Evolutionary conservation across 1,139 yeast genomes (phyloP).

Genomic region (Hemisphaericaspora lyxosophila): DNA sequence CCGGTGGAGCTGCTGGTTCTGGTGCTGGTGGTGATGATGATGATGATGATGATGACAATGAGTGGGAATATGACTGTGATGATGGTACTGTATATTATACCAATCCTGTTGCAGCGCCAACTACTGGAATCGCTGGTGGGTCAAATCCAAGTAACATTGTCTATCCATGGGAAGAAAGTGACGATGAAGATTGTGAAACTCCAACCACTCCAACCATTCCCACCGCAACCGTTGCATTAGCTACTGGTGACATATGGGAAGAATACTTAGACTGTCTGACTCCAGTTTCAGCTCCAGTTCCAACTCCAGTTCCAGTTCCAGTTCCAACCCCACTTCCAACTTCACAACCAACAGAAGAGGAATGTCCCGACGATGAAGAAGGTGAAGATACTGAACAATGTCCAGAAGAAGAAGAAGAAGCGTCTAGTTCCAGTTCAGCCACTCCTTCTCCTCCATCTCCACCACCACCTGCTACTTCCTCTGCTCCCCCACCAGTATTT

Average conservation of each 20-base stretch:
- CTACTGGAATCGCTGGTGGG: conserved; percentile 10
- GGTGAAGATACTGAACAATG: conserved; percentile 8
- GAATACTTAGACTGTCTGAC: conserved; percentile 5
- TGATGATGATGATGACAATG: conserved; percentile 15
- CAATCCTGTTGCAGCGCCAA: too few species aligned
- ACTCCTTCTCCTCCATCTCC: conserved; percentile 7
- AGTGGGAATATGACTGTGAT: not conserved
- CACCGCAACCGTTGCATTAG: too few species aligned
- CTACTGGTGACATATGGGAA: not conserved
- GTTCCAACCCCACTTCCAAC: too few species aligned
- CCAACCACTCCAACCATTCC: conserved; percentile 1
- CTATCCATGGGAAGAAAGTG: conserved; percentile 3
- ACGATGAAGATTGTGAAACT: conserved; percentile 16
- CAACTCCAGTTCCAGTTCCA: too few species aligned
- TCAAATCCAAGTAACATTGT: not conserved
- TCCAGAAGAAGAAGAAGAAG: not conserved
- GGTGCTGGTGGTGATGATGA: conserved; percentile 13
- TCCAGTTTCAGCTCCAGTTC: too few species aligned
- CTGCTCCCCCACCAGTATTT: not conserved
- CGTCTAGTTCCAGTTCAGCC: conserved; percentile 2
- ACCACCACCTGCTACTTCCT: conserved; percentile 9
- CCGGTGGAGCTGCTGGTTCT: conserved; percentile 1
- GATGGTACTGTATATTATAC: too few species aligned
- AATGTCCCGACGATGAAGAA: conserved; percentile 9
- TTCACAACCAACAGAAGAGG: too few species aligned